Evolutionary conservation across 768 basidiomycete species (phyloP).

Genomic region (Crassisporium funariophilum): DNA sequence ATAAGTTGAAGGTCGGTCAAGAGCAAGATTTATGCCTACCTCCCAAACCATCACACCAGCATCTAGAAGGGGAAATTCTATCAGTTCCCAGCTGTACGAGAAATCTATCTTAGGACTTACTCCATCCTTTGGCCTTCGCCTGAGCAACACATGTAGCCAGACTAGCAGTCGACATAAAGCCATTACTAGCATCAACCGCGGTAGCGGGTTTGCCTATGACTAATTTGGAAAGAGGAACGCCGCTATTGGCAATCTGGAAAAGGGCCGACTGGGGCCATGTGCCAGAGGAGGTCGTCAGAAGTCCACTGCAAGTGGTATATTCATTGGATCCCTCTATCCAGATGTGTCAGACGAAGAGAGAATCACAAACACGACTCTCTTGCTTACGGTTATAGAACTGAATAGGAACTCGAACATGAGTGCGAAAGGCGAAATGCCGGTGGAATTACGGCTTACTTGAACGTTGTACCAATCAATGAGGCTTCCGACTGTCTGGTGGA

Average conservation of each 20-base stretch:
- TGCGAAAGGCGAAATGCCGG: too few relatives aligned
- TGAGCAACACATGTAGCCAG: constrained; percentile 61
- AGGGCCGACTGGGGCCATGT: constrained; percentile 65
- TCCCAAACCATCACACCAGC: constrained; percentile 43
- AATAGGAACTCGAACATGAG: not conserved
- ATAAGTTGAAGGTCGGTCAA: not conserved
- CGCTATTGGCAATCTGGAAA: constrained; percentile 59
- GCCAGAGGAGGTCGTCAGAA: constrained; percentile 58
- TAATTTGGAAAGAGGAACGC: constrained; percentile 62
- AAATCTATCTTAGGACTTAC: constrained; percentile 38
- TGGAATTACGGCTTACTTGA: constrained; percentile 37
- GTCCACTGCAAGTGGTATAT: constrained; percentile 62
- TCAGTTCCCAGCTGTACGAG: not conserved
- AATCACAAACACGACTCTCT: not conserved
- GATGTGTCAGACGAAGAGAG: not conserved
- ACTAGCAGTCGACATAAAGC: constrained; percentile 59
- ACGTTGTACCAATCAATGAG: constrained; percentile 68
- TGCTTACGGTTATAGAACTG: constrained; percentile 49
- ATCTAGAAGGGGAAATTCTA: constrained; percentile 19
- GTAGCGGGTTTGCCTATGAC: constrained; percentile 76
- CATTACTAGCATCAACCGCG: constrained; percentile 53
- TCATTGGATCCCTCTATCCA: constrained; percentile 57
- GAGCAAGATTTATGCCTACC: constrained; percentile 21
- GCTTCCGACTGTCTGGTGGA: constrained; percentile 54
- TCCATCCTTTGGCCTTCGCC: constrained; percentile 66